Evolutionary conservation across 768 basidiomycete genomes (phyloP).

Genomic region (Mycena kentingensis): DNA sequence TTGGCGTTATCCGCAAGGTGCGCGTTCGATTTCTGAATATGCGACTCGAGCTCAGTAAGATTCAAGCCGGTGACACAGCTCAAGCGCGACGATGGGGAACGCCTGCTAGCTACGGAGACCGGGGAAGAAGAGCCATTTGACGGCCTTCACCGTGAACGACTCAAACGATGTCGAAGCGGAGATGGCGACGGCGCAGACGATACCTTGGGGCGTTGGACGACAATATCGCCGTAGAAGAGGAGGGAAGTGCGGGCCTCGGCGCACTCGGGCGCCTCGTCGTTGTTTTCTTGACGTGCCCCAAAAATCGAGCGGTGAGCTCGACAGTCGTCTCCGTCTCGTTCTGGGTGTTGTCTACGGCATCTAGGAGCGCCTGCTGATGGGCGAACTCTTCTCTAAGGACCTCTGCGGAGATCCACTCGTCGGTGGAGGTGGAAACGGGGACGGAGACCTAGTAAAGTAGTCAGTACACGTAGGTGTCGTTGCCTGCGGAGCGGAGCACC

Average conservation of each 20-base stretch:
- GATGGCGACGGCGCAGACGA: conserved; percentile 88
- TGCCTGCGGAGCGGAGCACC: conserved; percentile 44
- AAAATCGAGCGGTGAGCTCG: no score
- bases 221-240: conserved; percentile 78
- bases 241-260: conserved; percentile 58
- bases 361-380: conserved; percentile 59
- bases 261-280: no score
- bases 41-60: conserved; percentile 73
- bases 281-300: no score
- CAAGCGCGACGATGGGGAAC: conserved; percentile 90
- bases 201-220: conserved; percentile 85
- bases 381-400: conserved; percentile 87
- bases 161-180: conserved; percentile 79
- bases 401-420: no score
- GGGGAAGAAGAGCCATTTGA: conserved; percentile 94
- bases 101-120: conserved; percentile 91
- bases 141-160: conserved; percentile 76
- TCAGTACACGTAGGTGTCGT: conserved; percentile 10
- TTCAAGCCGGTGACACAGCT: conserved; percentile 85
- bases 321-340: conserved; percentile 63
- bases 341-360: conserved; percentile 58
- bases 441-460: no score
- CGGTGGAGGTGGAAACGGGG: no score
- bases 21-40: conserved; percentile 85
- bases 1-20: conserved; percentile 79